A percentile compares a stretch with the other conserved stretches of the same genome.
Conservation (phyloP, 805 yeast species). For the Ogataea paradorogensis region DNA sequence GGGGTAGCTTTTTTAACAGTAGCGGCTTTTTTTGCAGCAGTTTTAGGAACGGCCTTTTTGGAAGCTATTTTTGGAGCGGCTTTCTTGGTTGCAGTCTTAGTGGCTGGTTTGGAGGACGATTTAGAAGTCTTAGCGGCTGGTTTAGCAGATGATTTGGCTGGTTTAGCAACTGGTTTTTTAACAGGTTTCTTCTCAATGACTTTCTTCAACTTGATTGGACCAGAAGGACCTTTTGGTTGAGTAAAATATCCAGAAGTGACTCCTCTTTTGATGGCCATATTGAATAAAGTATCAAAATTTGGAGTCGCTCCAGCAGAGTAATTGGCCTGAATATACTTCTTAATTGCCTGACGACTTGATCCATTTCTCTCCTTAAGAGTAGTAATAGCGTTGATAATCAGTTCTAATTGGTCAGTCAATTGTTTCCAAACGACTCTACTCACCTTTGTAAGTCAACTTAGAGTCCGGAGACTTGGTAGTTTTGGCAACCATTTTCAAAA, state of each 20-base stretch:
- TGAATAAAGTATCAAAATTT: conserved; percentile 74
- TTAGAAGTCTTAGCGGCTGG: conserved; percentile 29
- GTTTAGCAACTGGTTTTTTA: conserved; percentile 25
- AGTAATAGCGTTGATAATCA: conserved; percentile 65
- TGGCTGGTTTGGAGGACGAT: conserved; percentile 21
- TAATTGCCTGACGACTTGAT: conserved; percentile 81
- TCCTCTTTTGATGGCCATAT: conserved; percentile 75
- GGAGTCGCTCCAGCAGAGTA: conserved; percentile 49
- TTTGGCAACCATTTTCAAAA: conserved; percentile 36
- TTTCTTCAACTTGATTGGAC: conserved; percentile 69
- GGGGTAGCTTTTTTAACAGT: conserved; percentile 26
- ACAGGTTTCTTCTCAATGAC: conserved; percentile 27
- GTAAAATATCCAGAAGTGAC: conserved; percentile 71
- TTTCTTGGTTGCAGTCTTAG: conserved; percentile 25
- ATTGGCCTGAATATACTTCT: conserved; percentile 72
- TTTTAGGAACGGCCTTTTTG: conserved; percentile 29
- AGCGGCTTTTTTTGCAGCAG: conserved; percentile 17
- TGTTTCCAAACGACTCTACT: conserved; percentile 21
- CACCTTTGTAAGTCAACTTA: conserved; percentile 48
- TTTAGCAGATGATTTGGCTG: conserved; percentile 14
- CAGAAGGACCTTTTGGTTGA: conserved; percentile 90
- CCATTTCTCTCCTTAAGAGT: conserved; percentile 80
- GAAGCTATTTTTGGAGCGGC: conserved; percentile 22
- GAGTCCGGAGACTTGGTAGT: conserved; percentile 31
- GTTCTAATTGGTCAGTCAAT: conserved; percentile 38